Percentiles rank a stretch among this genome's conserved stretches.
Conservation (phyloP, 2,329 filamentous ascomycete species). For the Alternaria conjuncta region DNA sequence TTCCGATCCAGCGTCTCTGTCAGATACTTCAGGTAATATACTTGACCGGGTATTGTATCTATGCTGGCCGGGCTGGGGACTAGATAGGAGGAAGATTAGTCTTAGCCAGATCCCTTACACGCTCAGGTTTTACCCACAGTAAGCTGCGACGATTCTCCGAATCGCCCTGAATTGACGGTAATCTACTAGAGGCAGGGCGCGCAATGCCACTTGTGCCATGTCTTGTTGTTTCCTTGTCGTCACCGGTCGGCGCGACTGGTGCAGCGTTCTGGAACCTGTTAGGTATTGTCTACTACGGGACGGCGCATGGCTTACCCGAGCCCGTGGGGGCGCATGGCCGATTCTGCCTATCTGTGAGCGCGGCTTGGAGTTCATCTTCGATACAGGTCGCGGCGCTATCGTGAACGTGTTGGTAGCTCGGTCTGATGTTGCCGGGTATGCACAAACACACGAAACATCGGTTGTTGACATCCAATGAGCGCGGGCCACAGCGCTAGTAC, state of each 20-base stretch:
- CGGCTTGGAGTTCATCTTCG: slow-evolving; percentile 26
- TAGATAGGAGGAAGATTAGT: background rate
- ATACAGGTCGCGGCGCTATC: slow-evolving; percentile 29
- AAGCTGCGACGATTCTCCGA: slow-evolving; percentile 35
- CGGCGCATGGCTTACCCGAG: slow-evolving; percentile 7
- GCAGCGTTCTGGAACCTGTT: slow-evolving; percentile 11
- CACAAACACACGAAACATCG: slow-evolving; percentile 9
- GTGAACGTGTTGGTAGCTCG: slow-evolving; percentile 3
- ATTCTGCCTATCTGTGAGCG: slow-evolving; percentile 19
- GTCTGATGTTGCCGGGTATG: slow-evolving; percentile 1
- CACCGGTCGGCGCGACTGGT: background rate
- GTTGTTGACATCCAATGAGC: slow-evolving; percentile 11
- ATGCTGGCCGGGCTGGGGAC: slow-evolving; percentile 41
- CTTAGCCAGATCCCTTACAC: background rate
- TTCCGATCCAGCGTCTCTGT: slow-evolving; percentile 1
- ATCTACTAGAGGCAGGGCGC: slow-evolving; percentile 3
- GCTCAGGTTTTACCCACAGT: slow-evolving; percentile 13
- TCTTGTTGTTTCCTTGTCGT: background rate
- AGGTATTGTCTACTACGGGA: background rate
- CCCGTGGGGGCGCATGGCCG: slow-evolving; percentile 13
- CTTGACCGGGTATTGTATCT: slow-evolving; percentile 21
- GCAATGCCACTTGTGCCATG: background rate
- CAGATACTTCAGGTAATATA: slow-evolving; percentile 7
- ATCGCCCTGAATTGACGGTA: slow-evolving; percentile 14
- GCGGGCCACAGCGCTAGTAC: slow-evolving; percentile 4